Percentiles rank a stretch among this genome's conserved stretches.
Conservation (phyloP, 2,329 filamentous ascomycete genomes). For the Diaporthe citri region DNA sequence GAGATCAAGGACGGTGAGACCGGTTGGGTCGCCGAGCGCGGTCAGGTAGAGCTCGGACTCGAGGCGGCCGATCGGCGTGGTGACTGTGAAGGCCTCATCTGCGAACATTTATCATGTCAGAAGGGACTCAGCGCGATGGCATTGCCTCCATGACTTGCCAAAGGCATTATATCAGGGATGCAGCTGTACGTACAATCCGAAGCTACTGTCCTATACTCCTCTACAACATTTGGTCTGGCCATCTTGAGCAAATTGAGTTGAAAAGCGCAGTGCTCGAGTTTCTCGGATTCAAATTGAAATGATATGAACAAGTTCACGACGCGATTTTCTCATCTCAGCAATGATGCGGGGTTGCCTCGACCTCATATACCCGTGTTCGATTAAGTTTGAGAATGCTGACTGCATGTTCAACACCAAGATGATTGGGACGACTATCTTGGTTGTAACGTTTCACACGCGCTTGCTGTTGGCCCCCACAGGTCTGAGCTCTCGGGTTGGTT, state of each 20-base stretch:
- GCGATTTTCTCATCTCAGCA: neutral
- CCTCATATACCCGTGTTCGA: neutral
- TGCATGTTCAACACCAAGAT: neutral
- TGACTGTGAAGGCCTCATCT: conserved; percentile 18
- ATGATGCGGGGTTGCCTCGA: neutral
- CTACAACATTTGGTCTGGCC: neutral
- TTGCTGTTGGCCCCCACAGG: neutral
- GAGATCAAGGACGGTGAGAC: conserved; percentile 47
- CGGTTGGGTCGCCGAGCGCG: conserved; percentile 45
- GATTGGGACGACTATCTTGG: neutral
- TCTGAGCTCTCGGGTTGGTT: neutral
- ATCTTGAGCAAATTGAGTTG: neutral
- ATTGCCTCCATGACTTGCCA: too few relatives aligned
- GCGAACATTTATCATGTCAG: neutral
- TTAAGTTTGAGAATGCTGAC: conserved; percentile 1
- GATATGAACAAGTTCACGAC: neutral
- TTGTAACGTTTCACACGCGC: neutral
- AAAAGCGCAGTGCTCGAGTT: neutral
- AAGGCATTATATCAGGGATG: too few relatives aligned
- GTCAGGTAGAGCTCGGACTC: conserved; percentile 39
- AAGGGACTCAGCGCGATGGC: neutral
- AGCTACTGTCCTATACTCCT: conserved; percentile 1
- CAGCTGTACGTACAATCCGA: neutral
- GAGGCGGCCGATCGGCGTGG: conserved; percentile 30
- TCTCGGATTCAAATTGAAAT: neutral